phyloP scores from a whole-genome alignment of 2,329 filamentous ascomycete genomes.

The Talaromyces sp. region DNA sequence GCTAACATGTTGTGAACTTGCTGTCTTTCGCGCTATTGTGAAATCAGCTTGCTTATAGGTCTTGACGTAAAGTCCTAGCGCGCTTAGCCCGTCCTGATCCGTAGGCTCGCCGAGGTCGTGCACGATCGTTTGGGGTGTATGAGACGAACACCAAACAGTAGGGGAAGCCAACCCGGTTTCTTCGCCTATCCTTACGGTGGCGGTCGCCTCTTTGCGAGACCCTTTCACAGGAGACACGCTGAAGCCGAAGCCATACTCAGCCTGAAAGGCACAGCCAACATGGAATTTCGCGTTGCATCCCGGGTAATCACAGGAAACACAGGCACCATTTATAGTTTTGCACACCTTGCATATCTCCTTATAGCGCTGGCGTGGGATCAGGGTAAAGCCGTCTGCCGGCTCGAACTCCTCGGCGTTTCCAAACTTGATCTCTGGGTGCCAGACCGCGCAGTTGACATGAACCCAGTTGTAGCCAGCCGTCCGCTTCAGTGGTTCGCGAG shows the following conservation, averaged over 20 bases:
- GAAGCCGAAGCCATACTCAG: conserved; percentile 79
- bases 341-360: conserved; percentile 80
- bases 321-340: conserved; percentile 70
- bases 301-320: conserved; percentile 69
- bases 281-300: conserved; percentile 60
- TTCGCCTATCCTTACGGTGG: conserved; percentile 72
- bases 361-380: conserved; percentile 68
- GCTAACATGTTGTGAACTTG: conserved; percentile 47
- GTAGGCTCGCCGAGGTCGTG: conserved; percentile 76
- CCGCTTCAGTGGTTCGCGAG: conserved; percentile 85
- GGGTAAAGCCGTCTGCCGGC: conserved; percentile 83
- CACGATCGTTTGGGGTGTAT: conserved; percentile 67
- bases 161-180: conserved; percentile 83
- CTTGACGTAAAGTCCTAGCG: conserved; percentile 78
- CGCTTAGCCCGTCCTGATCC: conserved; percentile 67
- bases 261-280: conserved; percentile 82
- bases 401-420: conserved; percentile 77
- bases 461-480: conserved; percentile 98
- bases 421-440: conserved; percentile 90
- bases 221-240: conserved; percentile 87
- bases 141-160: conserved; percentile 86
- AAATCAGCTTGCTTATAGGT: conserved; percentile 95
- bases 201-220: conserved; percentile 75
- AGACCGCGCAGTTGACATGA: conserved; percentile 88
- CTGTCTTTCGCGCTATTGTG: conserved; percentile 79